A percentile compares a stretch with the other conserved stretches of the same genome.
These are phyloP conservation scores for Cryptococcus sp. DNA, from an alignment of 1,284 basidiomycete species.

Conservation along the genomic window DNA sequence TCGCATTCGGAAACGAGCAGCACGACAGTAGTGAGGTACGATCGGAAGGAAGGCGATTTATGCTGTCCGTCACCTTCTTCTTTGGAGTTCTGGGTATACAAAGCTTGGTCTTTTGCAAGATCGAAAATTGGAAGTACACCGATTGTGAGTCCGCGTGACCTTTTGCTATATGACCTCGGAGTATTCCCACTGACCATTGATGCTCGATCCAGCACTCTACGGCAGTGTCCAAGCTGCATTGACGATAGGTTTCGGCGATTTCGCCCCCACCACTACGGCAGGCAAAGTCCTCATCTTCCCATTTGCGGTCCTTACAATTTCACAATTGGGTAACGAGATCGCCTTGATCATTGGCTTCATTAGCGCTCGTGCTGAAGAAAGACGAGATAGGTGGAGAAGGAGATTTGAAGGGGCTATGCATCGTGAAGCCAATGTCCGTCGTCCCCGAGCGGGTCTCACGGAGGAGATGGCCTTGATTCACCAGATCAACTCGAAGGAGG, in stretches of 20 bases:
- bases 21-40: slow-evolving; percentile 38
- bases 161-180: slow-evolving; percentile 27
- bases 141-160: slow-evolving; percentile 22
- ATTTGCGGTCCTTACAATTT: slow-evolving; percentile 52
- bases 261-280: slow-evolving; percentile 31
- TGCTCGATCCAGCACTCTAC: slow-evolving; percentile 6
- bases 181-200: not conserved
- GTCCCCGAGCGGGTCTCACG: slow-evolving; percentile 40
- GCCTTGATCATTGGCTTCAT: slow-evolving; percentile 51
- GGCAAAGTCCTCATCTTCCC: slow-evolving; percentile 52
- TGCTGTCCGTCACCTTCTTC: slow-evolving; percentile 53
- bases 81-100: slow-evolving; percentile 48
- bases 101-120: slow-evolving; percentile 41
- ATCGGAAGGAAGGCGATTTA: slow-evolving; percentile 51
- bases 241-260: slow-evolving; percentile 53
- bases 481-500: slow-evolving; percentile 46
- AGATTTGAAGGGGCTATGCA: slow-evolving; percentile 44
- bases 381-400: slow-evolving; percentile 47
- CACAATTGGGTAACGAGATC: slow-evolving; percentile 53
- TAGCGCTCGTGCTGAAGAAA: slow-evolving; percentile 29
- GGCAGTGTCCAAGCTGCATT: slow-evolving; percentile 35
- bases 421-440: slow-evolving; percentile 28
- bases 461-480: slow-evolving; percentile 52
- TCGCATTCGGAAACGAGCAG: slow-evolving; percentile 36
- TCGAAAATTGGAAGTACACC: slow-evolving; percentile 49